Percentiles rank a stretch among this genome's conserved stretches.
These are phyloP conservation scores for Aurifilum marmelostoma DNA, from an alignment of 2,329 filamentous ascomycete species.

Conservation along the genomic window DNA sequence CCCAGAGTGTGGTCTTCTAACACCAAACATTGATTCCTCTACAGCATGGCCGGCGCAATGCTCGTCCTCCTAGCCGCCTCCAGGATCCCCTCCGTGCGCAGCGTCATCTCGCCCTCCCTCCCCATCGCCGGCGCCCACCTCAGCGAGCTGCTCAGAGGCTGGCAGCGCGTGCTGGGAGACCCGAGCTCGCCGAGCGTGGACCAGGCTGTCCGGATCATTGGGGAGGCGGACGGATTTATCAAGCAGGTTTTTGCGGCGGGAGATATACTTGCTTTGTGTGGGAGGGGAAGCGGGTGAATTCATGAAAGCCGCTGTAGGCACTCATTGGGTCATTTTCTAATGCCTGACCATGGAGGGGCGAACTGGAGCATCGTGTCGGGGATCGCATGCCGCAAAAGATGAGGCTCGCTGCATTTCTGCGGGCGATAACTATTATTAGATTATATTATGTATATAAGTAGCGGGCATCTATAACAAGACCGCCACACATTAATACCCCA, in stretches of 20 bases:
- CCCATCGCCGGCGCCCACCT: conserved; percentile 47
- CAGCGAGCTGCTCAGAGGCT: conserved; percentile 43
- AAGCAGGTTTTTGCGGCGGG: conserved; percentile 38
- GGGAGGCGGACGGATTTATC: conserved; percentile 48
- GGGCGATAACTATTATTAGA: neutral
- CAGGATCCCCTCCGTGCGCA: conserved; percentile 42
- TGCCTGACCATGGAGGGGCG: neutral
- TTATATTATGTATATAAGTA: neutral
- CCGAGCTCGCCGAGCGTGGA: conserved; percentile 50
- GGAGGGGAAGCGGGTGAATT: neutral
- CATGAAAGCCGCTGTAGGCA: neutral
- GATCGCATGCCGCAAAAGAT: neutral
- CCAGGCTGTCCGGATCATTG: conserved; percentile 50
- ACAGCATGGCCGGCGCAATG: conserved; percentile 54
- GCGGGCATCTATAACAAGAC: neutral
- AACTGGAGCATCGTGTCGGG: too few relatives aligned
- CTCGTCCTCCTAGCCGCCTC: conserved; percentile 51
- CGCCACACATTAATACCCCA: neutral
- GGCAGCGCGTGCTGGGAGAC: conserved; percentile 45
- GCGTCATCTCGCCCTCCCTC: conserved; percentile 44
- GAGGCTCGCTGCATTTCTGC: neutral
- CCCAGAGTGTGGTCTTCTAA: neutral
- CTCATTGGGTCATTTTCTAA: neutral
- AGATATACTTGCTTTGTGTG: conserved; percentile 25
- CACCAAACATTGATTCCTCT: neutral